Evolutionary conservation across 1,284 basidiomycete genomes (phyloP), one percentile per base, ranked within the genome.

Genomic region (Chalciporus sp.): DNA sequence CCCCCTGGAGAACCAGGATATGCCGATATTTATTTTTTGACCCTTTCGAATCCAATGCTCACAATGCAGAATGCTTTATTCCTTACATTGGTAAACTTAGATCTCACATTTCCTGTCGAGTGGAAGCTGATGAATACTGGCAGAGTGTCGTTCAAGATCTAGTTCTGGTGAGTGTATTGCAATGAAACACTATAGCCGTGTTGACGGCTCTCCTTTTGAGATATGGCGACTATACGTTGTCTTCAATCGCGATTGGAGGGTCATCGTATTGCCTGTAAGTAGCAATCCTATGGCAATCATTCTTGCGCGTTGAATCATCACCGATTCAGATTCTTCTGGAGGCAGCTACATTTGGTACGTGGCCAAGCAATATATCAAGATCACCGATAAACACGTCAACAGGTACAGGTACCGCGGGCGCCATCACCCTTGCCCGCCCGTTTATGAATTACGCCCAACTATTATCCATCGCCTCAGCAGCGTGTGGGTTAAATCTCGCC

Each of bases 1-100:
- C 37, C 51, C 9, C 5, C 17, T 6, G 20, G 42, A 7, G 35
- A 33, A 3, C 43, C 47, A 0, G 8, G 42, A 31, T 53, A 53
- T 23, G 52, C 47, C 26, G 42, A 48, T 12, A 9, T 3, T 31
- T 54, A 51, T 37, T 49, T 51, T 43, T 19, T 54, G 14, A 50
- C 20, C 6, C 2, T 3, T 2, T 16, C 3, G 5, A 8, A 10
- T 20, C 33, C 27, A 12, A 10, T 28, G 5, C 17, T 2, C 28
- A 3, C 20, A 3, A 19, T 52, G 11, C 52, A 57, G 16, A 12
- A 20, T 3, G 0, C 29, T 1, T 41, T 41, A 20, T 35, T 35
- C 14, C 8, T 35, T 12, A 16, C 47, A 12, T 14, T 39, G 42
- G 47, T 57, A 27, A 5, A 49, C 16, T 33, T 35, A 35, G 11